A percentile compares a stretch with the other conserved stretches of the same genome.
phyloP scores from a whole-genome alignment of 305 asterid genomes.

The Fraxinus albicans region DNA sequence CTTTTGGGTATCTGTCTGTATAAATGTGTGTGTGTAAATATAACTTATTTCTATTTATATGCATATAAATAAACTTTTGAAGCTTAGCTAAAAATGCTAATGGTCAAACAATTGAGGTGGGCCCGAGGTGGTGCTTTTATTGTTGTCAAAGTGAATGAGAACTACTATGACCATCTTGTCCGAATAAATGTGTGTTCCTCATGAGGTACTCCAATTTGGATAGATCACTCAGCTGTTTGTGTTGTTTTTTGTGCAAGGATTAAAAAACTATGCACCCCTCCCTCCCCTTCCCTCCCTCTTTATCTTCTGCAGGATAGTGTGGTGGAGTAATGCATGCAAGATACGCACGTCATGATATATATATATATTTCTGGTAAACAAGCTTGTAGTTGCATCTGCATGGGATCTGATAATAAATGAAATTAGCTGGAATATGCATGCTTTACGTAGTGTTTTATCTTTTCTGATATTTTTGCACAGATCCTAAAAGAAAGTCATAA shows the following conservation, averaged over 20 bases:
- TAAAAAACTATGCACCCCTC: neutral
- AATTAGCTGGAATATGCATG: neutral
- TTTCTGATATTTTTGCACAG: neutral
- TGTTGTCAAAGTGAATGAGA: neutral
- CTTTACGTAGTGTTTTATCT: neutral
- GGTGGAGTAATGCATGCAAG: neutral
- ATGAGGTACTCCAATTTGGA: neutral
- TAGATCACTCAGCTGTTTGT: neutral
- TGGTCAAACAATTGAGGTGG: neutral
- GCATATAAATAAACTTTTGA: neutral
- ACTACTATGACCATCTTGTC: neutral
- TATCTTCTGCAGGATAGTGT: neutral
- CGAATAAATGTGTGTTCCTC: neutral
- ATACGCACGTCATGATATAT: neutral
- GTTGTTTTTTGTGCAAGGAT: neutral
- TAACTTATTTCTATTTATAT: too few relatives aligned
- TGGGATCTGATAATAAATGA: neutral
- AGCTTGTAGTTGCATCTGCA: neutral
- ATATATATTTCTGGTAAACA: neutral
- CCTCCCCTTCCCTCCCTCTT: neutral
- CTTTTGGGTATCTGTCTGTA: neutral
- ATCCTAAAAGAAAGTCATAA: neutral
- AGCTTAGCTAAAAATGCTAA: neutral
- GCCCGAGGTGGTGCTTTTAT: neutral
- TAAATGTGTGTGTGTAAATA: neutral